Percentiles rank a stretch among this genome's conserved stretches.
Conservation (phyloP, 805 yeast genomes). For the Naumovozyma dairenensis region DNA sequence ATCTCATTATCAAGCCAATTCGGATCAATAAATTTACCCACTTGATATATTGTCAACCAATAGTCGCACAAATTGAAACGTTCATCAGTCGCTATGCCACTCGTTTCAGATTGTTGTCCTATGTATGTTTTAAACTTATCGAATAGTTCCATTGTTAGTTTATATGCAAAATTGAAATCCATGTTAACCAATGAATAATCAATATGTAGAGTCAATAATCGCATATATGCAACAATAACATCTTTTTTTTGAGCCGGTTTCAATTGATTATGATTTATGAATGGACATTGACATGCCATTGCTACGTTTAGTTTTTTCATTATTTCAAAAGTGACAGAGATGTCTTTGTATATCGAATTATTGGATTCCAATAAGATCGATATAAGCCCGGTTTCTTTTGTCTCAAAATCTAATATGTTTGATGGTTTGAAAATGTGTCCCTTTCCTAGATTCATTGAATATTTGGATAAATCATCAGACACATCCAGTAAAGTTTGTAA, state of each 20-base stretch:
- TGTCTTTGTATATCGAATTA: slow-evolving; percentile 38
- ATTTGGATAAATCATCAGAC: slow-evolving; percentile 24
- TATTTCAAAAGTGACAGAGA: slow-evolving; percentile 32
- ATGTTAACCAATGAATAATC: slow-evolving; percentile 55
- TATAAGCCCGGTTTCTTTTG: slow-evolving; percentile 31
- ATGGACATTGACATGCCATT: slow-evolving; percentile 25
- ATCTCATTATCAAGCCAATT: slow-evolving; percentile 33
- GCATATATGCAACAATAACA: slow-evolving; percentile 5
- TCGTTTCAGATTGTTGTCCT: slow-evolving; percentile 4
- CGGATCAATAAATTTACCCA: slow-evolving; percentile 48
- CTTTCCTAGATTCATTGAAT: slow-evolving; percentile 25
- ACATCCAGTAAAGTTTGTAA: slow-evolving; percentile 20
- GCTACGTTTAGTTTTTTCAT: slow-evolving; percentile 35
- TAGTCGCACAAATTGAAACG: no score
- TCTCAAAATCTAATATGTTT: slow-evolving; percentile 26
- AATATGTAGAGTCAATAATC: slow-evolving; percentile 42
- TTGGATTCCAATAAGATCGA: slow-evolving; percentile 44
- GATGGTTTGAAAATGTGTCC: slow-evolving; percentile 33
- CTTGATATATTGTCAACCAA: slow-evolving; percentile 72
- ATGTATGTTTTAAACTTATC: no score
- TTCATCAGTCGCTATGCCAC: slow-evolving; percentile 10
- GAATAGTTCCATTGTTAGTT: slow-evolving; percentile 33
- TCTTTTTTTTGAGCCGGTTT: not conserved
- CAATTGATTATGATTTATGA: not conserved
- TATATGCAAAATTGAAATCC: slow-evolving; percentile 52